Base-by-base conservation (phyloP, 2,329 filamentous ascomycete species). In the Aspergillus tamarii region DNA sequence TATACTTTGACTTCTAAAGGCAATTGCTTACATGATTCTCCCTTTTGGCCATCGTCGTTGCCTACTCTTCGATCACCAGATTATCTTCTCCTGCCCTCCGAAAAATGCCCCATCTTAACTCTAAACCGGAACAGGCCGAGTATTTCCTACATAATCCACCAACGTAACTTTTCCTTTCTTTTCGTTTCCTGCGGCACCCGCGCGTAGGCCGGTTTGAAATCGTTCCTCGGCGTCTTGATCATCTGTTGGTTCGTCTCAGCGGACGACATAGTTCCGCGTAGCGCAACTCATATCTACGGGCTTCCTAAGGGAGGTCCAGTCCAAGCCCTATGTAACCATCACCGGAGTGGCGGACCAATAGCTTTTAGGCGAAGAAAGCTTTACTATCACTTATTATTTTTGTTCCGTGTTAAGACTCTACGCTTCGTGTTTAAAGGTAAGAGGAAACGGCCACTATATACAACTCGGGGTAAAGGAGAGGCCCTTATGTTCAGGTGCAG, bases 111-210 rank as follows among this genome's bases (percentile, higher is more conserved):
- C 21, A 26, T 48, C 9, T 12, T 23, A 50, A 30, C 26, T 50
- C 4, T 4, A 50, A 9, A 28, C n/a, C 46, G 46, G 46, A 28
- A 30, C 14, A 3, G 16, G 5, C 46, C 46, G 46, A 50, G n/a
- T 30, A 50, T 50, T 14, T 50, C 46, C 46, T 50, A 19, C 46
- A 50, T 52, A 32, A 52, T 21, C 28, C 28, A 32, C 28, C 48
- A n/a, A 52, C 48, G 28, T 32, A 52, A 52, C 26, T 32, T 34
- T n/a, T 26, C 6, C 10, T 28, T 23, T 58, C 19, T 57, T 28
- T 23, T 58, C 26, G 45, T 63, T 63, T 57, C 50, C 23, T 60
- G 61, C 61, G 61, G 61, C 57, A 56, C 45, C 54, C 48, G 61
- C 61, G 61, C 48, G 30, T 63, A 48, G 36, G 50, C 30, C 23